Base-by-base conservation (phyloP, 306 rosid genomes). In the Gastrolobium villosum region DNA sequence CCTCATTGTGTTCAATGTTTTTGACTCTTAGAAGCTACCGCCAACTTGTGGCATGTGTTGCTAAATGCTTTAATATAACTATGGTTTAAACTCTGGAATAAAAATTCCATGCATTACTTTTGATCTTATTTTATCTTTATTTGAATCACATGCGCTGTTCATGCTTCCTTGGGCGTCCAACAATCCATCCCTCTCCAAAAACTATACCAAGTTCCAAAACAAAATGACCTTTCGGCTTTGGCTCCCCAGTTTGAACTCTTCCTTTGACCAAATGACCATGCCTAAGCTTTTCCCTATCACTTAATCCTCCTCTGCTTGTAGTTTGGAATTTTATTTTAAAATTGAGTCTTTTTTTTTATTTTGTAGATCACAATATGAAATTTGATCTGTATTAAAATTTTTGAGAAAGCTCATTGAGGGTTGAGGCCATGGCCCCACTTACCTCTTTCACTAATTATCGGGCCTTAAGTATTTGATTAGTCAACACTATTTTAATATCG, bases 101-200 rank as follows among this genome's bases (percentile, higher is more conserved):
- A 35, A 13, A 75, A 31, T 14, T 44, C 5, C 10, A 54, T 67
- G 64, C 63, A 46, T 28, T 46, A 55, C 34, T 35, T 5, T 39
- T 53, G n/a, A n/a, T 15, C 1, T 11, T 26, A 1, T 2, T 5
- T 15, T 36, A 32, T 48, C 0, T 10, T 46, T 32, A 2, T 35
- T 54, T 39, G 77, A 64, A 71, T 75, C 79, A 41, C 31, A 44
- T 54, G 74, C 84, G 72, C 85, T 78, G 84, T 66, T 76, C 87
- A 79, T 48, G 45, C 79, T 28, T 55, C 65, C 54, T 73, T 78
- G 63, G 53, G 60, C 76, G 34, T 70, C 72, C 78, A 78, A 84
- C 59, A 43, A 60, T 9, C 7, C 52, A 4, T 60, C 63, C 62
- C 32, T 72, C 62, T 60, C 57, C 5, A 77, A 59, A 65, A 68